Conservation (phyloP, 2,329 filamentous ascomycete species). For the Aspergillus quadrilineatus region DNA sequence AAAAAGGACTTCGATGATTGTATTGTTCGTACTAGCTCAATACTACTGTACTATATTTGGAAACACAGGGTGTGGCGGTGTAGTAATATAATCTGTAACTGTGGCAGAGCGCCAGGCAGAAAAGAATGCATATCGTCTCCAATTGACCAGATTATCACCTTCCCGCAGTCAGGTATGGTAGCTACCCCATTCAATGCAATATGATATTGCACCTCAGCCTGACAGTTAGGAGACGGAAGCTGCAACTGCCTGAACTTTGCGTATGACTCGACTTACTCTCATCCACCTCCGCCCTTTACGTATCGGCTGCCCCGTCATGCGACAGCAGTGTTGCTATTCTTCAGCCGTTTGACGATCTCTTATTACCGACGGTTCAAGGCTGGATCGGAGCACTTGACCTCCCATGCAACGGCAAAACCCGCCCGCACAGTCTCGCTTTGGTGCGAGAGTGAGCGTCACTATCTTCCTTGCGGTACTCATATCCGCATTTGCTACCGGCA, state of each 20-base stretch:
- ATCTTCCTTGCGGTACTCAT: slow-evolving; percentile 62
- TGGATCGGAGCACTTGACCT: slow-evolving; percentile 14
- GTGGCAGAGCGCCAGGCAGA: no score
- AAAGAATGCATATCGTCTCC: no score
- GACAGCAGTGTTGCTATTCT: slow-evolving; percentile 4
- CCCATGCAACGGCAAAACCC: slow-evolving; percentile 55
- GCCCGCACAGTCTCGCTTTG: slow-evolving; percentile 70
- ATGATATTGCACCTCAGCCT: background rate
- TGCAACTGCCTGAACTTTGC: background rate
- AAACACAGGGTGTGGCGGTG: no score
- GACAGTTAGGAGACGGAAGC: background rate
- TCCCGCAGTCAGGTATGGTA: no score
- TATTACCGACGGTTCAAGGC: background rate
- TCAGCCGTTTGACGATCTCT: background rate
- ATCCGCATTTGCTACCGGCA: slow-evolving; percentile 65
- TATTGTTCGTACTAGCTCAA: no score
- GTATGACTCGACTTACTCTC: slow-evolving; percentile 5
- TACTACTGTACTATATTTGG: no score
- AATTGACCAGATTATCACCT: no score
- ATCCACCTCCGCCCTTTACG: slow-evolving; percentile 9
- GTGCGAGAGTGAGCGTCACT: slow-evolving; percentile 63
- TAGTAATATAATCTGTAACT: no score
- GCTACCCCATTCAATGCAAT: background rate
- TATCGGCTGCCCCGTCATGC: slow-evolving; percentile 17
- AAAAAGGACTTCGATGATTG: no score